These are phyloP conservation scores for Rhizopus sp. DNA, from an alignment of 371 early-diverging fungal genomes.

Conservation along the genomic window DNA sequence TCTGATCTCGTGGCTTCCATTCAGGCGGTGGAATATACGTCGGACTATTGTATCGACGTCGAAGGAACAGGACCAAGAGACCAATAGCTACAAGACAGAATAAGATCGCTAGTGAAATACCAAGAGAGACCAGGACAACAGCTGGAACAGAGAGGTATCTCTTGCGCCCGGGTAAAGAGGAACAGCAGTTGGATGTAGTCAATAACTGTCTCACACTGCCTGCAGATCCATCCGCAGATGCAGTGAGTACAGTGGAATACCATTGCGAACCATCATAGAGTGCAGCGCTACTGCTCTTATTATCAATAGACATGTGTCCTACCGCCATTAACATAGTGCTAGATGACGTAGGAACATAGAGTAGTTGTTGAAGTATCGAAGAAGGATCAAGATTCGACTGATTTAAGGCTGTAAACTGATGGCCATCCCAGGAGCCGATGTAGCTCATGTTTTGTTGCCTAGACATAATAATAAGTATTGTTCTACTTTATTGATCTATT, in stretches of 20 bases:
- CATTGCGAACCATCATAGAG: slow-evolving; percentile 65
- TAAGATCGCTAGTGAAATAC: slow-evolving; percentile 69
- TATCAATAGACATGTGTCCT: slow-evolving; percentile 46
- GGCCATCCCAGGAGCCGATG: slow-evolving; percentile 14
- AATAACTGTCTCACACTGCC: slow-evolving; percentile 31
- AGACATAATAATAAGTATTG: background rate
- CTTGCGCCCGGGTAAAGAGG: slow-evolving; percentile 11
- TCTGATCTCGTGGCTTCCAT: background rate
- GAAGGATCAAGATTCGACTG: slow-evolving; percentile 1
- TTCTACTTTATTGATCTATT: too few species aligned
- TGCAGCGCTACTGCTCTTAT: slow-evolving; percentile 58
- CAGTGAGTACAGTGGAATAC: slow-evolving; percentile 64
- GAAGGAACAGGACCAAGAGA: slow-evolving; percentile 30
- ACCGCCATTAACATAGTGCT: slow-evolving; percentile 47
- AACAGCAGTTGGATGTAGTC: slow-evolving; percentile 27
- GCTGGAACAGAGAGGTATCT: slow-evolving; percentile 57
- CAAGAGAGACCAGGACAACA: slow-evolving; percentile 76
- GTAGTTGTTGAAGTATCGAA: slow-evolving; percentile 22
- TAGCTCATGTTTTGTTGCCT: background rate
- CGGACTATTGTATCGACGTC: background rate
- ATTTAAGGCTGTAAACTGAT: background rate
- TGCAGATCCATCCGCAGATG: slow-evolving; percentile 25
- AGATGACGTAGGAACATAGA: slow-evolving; percentile 31
- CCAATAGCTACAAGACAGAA: slow-evolving; percentile 57
- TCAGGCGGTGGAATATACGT: background rate